Evolutionary conservation across 2,329 filamentous ascomycete species (phyloP).

Genomic region (Aureobasidium sp.): DNA sequence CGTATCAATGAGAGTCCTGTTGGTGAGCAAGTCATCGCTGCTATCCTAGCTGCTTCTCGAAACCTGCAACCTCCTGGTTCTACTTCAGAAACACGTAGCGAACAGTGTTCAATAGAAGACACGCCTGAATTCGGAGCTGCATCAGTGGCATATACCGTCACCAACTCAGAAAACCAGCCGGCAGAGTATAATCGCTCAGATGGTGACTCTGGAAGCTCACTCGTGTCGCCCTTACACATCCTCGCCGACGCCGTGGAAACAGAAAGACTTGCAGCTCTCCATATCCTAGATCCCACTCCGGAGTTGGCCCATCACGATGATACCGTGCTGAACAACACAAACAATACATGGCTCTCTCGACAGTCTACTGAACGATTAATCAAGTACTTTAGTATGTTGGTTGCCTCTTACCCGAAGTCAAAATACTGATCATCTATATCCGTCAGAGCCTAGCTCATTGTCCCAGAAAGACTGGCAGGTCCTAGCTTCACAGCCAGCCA

Average conservation of each 20-base stretch:
- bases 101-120: background rate
- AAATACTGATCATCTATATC: background rate
- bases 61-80: background rate
- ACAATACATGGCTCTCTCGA: background rate
- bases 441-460: background rate
- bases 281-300: background rate
- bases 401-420: too few species aligned
- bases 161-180: background rate
- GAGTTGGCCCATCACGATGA: background rate
- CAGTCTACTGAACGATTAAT: background rate
- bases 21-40: background rate
- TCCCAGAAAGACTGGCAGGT: conserved; percentile 2
- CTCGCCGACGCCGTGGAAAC: background rate
- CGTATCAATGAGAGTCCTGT: background rate
- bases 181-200: background rate
- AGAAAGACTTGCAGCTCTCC: background rate
- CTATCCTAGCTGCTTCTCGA: background rate
- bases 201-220: background rate
- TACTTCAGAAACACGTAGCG: background rate
- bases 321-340: background rate
- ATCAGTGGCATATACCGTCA: background rate
- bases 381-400: conserved; percentile 2
- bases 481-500: background rate
- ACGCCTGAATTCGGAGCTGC: background rate
- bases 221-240: background rate